phyloP scores from a whole-genome alignment of 495 filamentous ascomycete species.

The Penicillium salamii region DNA sequence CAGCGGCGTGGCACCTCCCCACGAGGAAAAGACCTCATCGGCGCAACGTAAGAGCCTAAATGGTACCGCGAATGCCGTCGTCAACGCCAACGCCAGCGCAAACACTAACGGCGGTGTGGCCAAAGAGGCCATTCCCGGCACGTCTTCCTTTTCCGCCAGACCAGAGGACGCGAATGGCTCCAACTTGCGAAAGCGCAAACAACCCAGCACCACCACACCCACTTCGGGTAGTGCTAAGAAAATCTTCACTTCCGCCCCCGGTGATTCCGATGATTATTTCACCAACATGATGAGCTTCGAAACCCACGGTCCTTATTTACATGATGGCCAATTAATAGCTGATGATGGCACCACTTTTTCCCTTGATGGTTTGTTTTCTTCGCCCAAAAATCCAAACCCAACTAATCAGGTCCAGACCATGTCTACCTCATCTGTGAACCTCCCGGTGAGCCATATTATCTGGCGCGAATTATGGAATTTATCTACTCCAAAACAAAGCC shows the following conservation, averaged over 20 bases:
- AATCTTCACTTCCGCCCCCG: slow-evolving; percentile 46
- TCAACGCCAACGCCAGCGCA: too few species aligned
- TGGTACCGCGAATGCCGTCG: slow-evolving; percentile 3
- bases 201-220: slow-evolving; percentile 50
- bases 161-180: slow-evolving; percentile 38
- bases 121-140: slow-evolving; percentile 62
- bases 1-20: slow-evolving; percentile 24
- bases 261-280: slow-evolving; percentile 36
- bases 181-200: slow-evolving; percentile 75
- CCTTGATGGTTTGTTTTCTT: slow-evolving; percentile 73
- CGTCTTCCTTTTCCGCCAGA: slow-evolving; percentile 58
- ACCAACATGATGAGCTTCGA: slow-evolving; percentile 90
- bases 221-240: slow-evolving; percentile 37
- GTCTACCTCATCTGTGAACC: slow-evolving; percentile 97
- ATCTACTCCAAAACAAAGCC: slow-evolving; percentile 73
- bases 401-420: slow-evolving; percentile 64
- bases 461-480: slow-evolving; percentile 98
- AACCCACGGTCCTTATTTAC: slow-evolving; percentile 60
- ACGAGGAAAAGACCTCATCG: slow-evolving; percentile 44
- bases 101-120: slow-evolving; percentile 35
- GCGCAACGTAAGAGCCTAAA: slow-evolving; percentile 38
- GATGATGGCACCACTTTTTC: slow-evolving; percentile 85
- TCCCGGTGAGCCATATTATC: slow-evolving; percentile 95
- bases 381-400: neutral
- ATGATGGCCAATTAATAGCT: slow-evolving; percentile 75